Base-by-base conservation (phyloP, 225 moss, liverwort and hornwort species). In the Pseudoscleropodium purum region DNA sequence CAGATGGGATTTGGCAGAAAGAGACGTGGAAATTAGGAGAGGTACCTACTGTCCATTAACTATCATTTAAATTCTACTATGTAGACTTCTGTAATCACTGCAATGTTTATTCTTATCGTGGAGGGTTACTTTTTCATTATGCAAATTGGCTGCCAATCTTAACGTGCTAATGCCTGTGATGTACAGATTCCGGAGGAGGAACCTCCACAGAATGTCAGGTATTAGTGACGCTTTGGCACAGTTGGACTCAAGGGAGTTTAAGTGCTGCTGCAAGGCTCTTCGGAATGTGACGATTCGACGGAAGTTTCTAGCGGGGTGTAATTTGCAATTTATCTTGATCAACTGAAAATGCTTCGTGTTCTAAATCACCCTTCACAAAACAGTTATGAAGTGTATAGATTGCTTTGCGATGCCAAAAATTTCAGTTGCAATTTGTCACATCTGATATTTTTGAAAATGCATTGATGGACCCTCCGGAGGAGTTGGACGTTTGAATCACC, bases 121-220 rank as follows among this genome's bases (percentile, higher is more conserved):
- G 75, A 68, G 70, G 33, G 6, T 66, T n/a, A 76, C 34, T 73
- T 81, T 43, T 34, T 56, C 74, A 33, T 70, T 39, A 51, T 86
- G 47, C 61, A 80, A 51, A 54, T 67, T 52, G 52, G 19, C 80
- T 87, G 84, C 66, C 37, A 29, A 74, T 81, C 87, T 91, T 81
- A 60, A 75, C 80, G 33, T 78, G 64, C 82, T 62, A 81, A 34
- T 85, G 56, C 68, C 52, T 88, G 30, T 87, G 67, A 84, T 86
- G 26, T 86, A 61, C 91, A 93, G 93, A 93, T 93, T 89, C 93
- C 93, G 34, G 93, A 93, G 84, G 91, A 90, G 85, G 93, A 93
- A 80, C 93, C 93, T 87, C 93, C 93, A 69, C 87, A 93, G 87
- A 88, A 67, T 82, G 49, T 86, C 12, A 86, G 91, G 75, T 86